A percentile compares a stretch with the other conserved stretches of the same genome.
Evolutionary conservation across 495 filamentous ascomycete genomes (phyloP).

Genomic region (Podospora anserina): DNA sequence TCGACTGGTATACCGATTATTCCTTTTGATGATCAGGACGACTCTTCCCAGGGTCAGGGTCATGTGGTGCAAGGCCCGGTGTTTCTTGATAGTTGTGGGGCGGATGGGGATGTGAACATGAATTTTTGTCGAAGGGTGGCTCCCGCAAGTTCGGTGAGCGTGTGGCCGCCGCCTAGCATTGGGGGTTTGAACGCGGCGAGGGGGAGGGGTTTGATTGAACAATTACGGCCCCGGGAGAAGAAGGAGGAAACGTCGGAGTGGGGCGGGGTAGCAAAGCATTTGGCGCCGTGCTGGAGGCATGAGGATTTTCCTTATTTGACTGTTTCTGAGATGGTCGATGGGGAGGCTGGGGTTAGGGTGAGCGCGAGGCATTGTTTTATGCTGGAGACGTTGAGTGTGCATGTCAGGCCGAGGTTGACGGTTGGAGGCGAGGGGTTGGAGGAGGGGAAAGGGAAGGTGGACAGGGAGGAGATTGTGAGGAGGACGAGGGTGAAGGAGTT

Average conservation of each 20-base stretch:
- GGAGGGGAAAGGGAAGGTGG: not conserved
- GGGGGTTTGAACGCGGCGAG: constrained; percentile 1
- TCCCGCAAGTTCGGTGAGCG: not conserved
- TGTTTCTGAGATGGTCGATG: constrained; percentile 53
- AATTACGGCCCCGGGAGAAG: not conserved
- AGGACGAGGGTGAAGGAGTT: not conserved
- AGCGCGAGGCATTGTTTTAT: constrained; percentile 54
- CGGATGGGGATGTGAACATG: constrained; percentile 46
- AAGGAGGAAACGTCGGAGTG: not conserved
- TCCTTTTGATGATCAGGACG: constrained; percentile 4
- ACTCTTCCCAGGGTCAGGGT: not conserved
- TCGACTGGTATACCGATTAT: constrained; percentile 56
- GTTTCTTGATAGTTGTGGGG: constrained; percentile 49
- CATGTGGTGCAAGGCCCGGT: constrained; percentile 47
- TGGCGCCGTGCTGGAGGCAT: constrained; percentile 50
- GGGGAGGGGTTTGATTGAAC: not conserved
- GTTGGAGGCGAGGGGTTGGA: constrained; percentile 5
- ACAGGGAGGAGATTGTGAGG: not conserved
- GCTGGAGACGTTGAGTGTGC: constrained; percentile 38
- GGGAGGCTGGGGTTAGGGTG: constrained; percentile 52
- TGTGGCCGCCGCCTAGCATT: not conserved
- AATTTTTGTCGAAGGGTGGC: constrained; percentile 40
- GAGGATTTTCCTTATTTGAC: constrained; percentile 55
- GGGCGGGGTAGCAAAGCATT: no score
- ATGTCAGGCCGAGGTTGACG: constrained; percentile 26